These are phyloP conservation scores for Wickerhamomyces strasburgensis DNA, from an alignment of 805 yeast species.

Conservation along the genomic window DNA sequence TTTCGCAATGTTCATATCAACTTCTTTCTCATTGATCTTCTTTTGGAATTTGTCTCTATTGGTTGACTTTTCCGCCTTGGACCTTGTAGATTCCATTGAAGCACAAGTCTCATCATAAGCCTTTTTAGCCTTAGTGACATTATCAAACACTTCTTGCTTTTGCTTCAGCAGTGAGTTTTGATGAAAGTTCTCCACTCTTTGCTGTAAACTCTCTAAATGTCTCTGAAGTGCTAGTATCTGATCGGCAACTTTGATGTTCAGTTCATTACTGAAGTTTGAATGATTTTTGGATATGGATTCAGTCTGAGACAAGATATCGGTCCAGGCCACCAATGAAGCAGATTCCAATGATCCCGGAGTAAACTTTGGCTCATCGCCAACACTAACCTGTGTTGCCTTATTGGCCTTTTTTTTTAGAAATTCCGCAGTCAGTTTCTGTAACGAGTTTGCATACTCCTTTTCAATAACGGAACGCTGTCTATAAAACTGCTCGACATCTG, in stretches of 20 bases:
- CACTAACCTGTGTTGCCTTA: slow-evolving; percentile 61
- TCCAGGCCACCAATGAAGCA: slow-evolving; percentile 88
- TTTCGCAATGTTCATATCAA: slow-evolving; percentile 84
- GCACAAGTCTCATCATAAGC: slow-evolving; percentile 79
- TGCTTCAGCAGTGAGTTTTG: slow-evolving; percentile 43
- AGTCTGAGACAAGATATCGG: slow-evolving; percentile 76
- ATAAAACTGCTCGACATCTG: slow-evolving; percentile 79
- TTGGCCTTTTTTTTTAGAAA: slow-evolving; percentile 75
- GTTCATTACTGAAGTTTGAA: slow-evolving; percentile 50
- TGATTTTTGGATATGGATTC: slow-evolving; percentile 73
- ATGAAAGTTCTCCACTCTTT: slow-evolving; percentile 53
- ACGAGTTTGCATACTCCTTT: slow-evolving; percentile 69
- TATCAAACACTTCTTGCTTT: slow-evolving; percentile 30
- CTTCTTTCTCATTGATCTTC: slow-evolving; percentile 56
- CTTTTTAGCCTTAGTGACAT: slow-evolving; percentile 44
- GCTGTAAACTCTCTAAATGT: slow-evolving; percentile 49
- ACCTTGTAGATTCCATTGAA: slow-evolving; percentile 72
- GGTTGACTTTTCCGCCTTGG: slow-evolving; percentile 60
- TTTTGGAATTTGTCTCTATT: slow-evolving; percentile 41
- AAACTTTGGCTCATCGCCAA: slow-evolving; percentile 84
- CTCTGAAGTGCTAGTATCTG: slow-evolving; percentile 51
- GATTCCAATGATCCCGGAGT: slow-evolving; percentile 95
- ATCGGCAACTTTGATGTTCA: slow-evolving; percentile 54
- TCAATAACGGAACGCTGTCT: slow-evolving; percentile 79
- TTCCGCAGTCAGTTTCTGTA: slow-evolving; percentile 59